phyloP scores from a whole-genome alignment of 2,329 filamentous ascomycete genomes.

The Fusarium kyushuense region DNA sequence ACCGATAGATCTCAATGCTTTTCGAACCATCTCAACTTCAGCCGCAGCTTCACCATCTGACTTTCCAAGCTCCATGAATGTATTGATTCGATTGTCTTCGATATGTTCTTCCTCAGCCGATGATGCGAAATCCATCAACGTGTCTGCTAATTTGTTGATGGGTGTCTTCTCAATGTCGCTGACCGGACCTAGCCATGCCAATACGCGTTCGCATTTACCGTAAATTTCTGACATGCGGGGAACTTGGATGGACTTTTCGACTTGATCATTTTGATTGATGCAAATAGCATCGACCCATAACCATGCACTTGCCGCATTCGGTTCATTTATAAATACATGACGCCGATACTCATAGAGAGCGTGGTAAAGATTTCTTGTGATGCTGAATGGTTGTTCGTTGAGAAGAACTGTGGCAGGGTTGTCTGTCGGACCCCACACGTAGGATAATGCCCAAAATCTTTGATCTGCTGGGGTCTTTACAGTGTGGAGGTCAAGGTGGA shows the following conservation, averaged over 20 bases:
- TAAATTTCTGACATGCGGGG: slow-evolving; percentile 34
- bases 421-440: slow-evolving; percentile 21
- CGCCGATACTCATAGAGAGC: slow-evolving; percentile 9
- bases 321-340: rapidly evolving
- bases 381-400: neutral
- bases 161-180: rapidly evolving
- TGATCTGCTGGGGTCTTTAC: neutral
- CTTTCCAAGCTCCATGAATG: neutral
- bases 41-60: rapidly evolving
- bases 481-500: neutral
- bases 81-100: neutral
- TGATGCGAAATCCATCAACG: neutral
- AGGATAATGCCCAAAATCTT: slow-evolving; percentile 24
- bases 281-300: slow-evolving; percentile 26
- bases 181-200: slow-evolving; percentile 19
- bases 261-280: slow-evolving; percentile 22
- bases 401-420: slow-evolving; percentile 1
- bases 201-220: slow-evolving; percentile 18
- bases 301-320: rapidly evolving
- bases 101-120: rapidly evolving
- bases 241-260: slow-evolving; percentile 21
- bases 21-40: neutral
- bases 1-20: neutral
- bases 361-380: slow-evolving; percentile 14
- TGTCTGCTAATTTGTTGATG: neutral